These are phyloP conservation scores for Tieghemiomyces parasiticus DNA, from an alignment of 192 early-diverging fungal genomes.

Conservation along the genomic window DNA sequence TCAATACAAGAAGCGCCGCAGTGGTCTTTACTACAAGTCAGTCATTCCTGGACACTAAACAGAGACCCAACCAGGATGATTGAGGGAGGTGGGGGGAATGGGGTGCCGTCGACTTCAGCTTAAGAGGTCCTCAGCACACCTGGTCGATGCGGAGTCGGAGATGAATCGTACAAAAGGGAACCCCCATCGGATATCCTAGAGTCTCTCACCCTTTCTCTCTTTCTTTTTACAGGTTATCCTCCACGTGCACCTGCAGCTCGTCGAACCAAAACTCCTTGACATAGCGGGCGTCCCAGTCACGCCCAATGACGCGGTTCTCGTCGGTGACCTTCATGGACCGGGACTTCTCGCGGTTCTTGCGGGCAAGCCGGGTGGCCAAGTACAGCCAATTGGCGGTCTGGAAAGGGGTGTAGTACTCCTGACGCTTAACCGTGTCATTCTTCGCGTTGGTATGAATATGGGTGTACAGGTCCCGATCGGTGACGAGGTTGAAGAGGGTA, in stretches of 20 bases:
- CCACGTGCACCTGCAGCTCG: conserved; percentile 6
- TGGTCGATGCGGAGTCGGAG: neutral
- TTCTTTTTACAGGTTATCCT: neutral
- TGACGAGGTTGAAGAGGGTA: conserved; percentile 39
- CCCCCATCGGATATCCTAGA: neutral
- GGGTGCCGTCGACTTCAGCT: neutral
- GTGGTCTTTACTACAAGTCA: no score
- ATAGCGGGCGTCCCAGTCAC: conserved; percentile 5
- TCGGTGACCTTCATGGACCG: neutral
- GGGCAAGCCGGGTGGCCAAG: conserved; percentile 39
- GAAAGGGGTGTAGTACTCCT: conserved; percentile 50
- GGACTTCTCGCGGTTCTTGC: conserved; percentile 12
- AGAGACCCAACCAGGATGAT: neutral
- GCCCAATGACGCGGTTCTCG: neutral
- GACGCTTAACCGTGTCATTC: conserved; percentile 38
- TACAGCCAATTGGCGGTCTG: conserved; percentile 63
- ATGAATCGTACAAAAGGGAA: neutral
- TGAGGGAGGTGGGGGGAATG: neutral
- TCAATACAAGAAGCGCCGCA: no score
- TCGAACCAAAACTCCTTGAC: conserved; percentile 15
- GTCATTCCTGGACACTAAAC: neutral
- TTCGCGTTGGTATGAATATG: conserved; percentile 20
- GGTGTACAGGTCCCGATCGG: conserved; percentile 33
- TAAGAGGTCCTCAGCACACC: neutral
- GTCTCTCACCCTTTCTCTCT: neutral